Percentiles rank a stretch among this genome's conserved stretches.
These are phyloP conservation scores for Xylaria sp. DNA, from an alignment of 2,329 filamentous ascomycete genomes.

Conservation along the genomic window DNA sequence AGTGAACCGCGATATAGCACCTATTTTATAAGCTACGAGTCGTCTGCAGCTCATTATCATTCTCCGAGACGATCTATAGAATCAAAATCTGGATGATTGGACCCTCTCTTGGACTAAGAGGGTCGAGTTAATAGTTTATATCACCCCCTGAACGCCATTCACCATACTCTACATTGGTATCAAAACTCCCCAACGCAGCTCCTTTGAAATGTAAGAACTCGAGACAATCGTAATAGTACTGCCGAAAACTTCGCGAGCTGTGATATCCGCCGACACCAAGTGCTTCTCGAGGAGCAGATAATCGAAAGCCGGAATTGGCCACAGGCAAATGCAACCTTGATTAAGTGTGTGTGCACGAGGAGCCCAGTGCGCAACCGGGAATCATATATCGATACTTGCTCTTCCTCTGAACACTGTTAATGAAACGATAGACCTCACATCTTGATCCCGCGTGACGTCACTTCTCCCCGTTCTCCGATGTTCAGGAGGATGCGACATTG, in stretches of 20 bases:
- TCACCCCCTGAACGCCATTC: slow-evolving; percentile 22
- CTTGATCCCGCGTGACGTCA: slow-evolving; percentile 67
- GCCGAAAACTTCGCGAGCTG: slow-evolving; percentile 7
- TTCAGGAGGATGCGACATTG: slow-evolving; percentile 74
- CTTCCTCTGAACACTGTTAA: not conserved
- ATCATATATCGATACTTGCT: not conserved
- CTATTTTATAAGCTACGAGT: slow-evolving; percentile 17
- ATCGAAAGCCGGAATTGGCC: not conserved
- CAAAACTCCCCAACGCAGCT: slow-evolving; percentile 13
- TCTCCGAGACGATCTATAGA: not conserved
- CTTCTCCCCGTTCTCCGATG: slow-evolving; percentile 72
- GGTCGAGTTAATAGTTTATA: not conserved
- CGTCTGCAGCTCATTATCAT: not conserved
- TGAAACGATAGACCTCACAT: slow-evolving; percentile 47
- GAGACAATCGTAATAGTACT: slow-evolving; percentile 12
- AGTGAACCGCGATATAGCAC: not conserved
- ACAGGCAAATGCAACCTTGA: not conserved
- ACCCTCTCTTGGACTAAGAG: slow-evolving; percentile 4
- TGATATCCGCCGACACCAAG: not conserved
- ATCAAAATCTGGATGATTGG: not conserved
- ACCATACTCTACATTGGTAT: slow-evolving; percentile 31
- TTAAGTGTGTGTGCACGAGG: not conserved
- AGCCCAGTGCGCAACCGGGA: not conserved
- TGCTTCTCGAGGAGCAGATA: not conserved
- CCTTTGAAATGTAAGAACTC: not conserved